Conservation (phyloP, 257 asterid genomes). For the Eucommia ulmoides region DNA sequence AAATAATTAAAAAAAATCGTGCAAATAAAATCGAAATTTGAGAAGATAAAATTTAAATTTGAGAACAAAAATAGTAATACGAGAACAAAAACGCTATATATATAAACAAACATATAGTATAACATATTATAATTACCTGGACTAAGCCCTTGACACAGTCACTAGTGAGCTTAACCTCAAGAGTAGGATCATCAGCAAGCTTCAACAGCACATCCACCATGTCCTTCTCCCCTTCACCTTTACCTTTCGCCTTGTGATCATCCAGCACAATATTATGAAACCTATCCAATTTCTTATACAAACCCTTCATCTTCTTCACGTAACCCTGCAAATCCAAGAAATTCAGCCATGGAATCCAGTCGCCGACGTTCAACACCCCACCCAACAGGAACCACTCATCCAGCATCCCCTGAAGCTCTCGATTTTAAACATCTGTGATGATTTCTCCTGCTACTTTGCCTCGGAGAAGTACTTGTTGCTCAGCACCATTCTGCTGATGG, state of each 20-base stretch:
- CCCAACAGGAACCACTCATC: constrained; percentile 21
- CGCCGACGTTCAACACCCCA: constrained; percentile 24
- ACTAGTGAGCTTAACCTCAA: constrained; percentile 21
- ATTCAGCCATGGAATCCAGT: constrained; percentile 46
- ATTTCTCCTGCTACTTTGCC: no score
- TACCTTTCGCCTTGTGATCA: constrained; percentile 22
- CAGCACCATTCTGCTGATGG: constrained; percentile 20
- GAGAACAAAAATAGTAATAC: no score
- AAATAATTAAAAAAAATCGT: no score
- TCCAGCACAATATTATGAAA: constrained; percentile 21
- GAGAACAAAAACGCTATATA: no score
- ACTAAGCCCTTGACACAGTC: constrained; percentile 29
- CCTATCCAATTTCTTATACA: constrained; percentile 12
- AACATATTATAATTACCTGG: constrained; percentile 11
- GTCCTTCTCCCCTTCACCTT: constrained; percentile 2
- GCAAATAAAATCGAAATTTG: no score
- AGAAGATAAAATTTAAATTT: no score
- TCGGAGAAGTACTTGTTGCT: constrained; percentile 15
- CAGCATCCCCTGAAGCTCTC: constrained; percentile 13
- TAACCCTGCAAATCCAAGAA: constrained; percentile 36
- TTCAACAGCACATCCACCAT: constrained; percentile 20
- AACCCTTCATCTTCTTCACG: constrained; percentile 22
- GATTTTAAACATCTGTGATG: background rate
- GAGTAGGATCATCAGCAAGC: constrained; percentile 20
- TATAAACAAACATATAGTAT: no score